These are phyloP conservation scores for Millerozyma acaciae DNA, from an alignment of 805 yeast genomes.

Conservation along the genomic window DNA sequence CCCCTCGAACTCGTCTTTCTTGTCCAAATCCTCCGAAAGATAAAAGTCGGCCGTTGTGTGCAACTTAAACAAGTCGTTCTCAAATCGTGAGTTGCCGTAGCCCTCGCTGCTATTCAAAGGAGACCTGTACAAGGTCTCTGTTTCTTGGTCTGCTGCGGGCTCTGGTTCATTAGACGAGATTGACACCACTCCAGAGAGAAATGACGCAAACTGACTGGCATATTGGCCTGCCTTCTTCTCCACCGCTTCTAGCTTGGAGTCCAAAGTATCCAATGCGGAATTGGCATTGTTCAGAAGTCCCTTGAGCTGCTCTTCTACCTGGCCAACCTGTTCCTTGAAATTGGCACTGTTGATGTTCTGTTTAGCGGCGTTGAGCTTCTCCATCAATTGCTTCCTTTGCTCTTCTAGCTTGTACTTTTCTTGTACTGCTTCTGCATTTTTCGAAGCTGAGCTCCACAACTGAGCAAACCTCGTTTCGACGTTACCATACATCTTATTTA, in stretches of 20 bases:
- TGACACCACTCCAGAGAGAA: constrained; percentile 40
- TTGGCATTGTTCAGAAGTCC: constrained; percentile 40
- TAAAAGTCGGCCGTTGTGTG: constrained; percentile 30
- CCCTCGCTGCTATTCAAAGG: constrained; percentile 14
- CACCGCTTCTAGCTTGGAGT: constrained; percentile 63
- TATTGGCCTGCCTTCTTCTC: constrained; percentile 67
- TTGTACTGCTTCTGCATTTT: constrained; percentile 27
- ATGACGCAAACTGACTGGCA: constrained; percentile 54
- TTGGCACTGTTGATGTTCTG: constrained; percentile 20
- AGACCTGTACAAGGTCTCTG: constrained; percentile 18
- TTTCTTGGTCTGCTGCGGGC: constrained; percentile 8
- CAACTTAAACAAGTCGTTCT: constrained; percentile 35
- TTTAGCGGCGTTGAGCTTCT: constrained; percentile 26
- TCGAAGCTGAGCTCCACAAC: constrained; percentile 32
- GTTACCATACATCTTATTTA: constrained; percentile 46
- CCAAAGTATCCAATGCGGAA: constrained; percentile 64
- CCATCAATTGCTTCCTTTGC: constrained; percentile 22
- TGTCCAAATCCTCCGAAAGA: constrained; percentile 14
- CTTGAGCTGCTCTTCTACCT: constrained; percentile 27
- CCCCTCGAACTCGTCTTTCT: constrained; percentile 10
- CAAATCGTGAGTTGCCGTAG: constrained; percentile 39
- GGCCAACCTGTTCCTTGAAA: constrained; percentile 18
- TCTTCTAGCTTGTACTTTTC: constrained; percentile 27
- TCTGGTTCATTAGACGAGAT: constrained; percentile 16
- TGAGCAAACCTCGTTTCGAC: constrained; percentile 38